Percentiles rank a stretch among this genome's conserved stretches.
phyloP scores from a whole-genome alignment of 2,329 filamentous ascomycete genomes.

The Pestalotiopsis sp. region DNA sequence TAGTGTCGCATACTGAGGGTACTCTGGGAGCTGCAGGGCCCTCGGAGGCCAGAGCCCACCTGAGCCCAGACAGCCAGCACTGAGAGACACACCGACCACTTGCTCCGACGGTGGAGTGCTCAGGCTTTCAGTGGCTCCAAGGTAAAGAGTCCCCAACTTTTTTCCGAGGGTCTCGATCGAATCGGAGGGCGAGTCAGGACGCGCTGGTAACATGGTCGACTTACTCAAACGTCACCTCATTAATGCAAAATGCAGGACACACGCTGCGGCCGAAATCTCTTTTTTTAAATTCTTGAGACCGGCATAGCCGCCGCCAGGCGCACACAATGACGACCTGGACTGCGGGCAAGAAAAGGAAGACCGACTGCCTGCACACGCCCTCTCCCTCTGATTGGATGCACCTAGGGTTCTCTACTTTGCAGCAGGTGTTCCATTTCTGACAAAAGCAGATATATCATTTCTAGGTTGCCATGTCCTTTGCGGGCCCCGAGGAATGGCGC shows the following conservation, averaged over 20 bases:
- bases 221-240: slow-evolving; percentile 3
- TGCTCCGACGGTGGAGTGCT: neutral
- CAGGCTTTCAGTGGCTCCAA: neutral
- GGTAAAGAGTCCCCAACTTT: neutral
- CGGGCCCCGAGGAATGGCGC: neutral
- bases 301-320: slow-evolving; percentile 1
- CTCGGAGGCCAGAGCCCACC: neutral
- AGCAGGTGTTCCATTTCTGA: neutral
- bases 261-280: neutral
- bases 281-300: slow-evolving; percentile 1
- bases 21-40: neutral
- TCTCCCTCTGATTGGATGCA: neutral
- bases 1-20: neutral
- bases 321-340: neutral
- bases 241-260: neutral
- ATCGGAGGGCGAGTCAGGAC: neutral
- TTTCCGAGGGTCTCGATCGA: neutral
- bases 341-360: neutral
- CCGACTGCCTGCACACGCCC: neutral
- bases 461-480: neutral
- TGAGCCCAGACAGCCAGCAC: neutral
- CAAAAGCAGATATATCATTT: neutral
- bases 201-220: slow-evolving; percentile 1
- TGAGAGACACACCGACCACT: neutral
- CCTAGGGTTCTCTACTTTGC: neutral